Evolutionary conservation across 257 asterid species (phyloP).

Genomic region (Leonotis leonurus): DNA sequence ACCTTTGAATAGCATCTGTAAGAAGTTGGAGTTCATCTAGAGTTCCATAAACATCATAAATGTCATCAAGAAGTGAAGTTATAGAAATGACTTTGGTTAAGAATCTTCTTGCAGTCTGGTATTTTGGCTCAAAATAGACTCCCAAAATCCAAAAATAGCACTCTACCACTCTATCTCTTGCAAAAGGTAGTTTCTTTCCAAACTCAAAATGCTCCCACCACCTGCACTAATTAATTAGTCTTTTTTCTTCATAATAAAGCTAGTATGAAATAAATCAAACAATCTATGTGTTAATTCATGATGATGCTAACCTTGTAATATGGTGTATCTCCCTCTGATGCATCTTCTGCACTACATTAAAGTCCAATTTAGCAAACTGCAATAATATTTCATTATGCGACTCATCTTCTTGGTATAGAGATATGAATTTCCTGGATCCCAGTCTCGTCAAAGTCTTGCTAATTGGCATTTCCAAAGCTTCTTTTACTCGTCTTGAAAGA

Average conservation of each 20-base stretch:
- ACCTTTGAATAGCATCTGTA: background rate
- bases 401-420: background rate
- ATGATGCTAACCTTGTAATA: constrained; percentile 18
- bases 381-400: background rate
- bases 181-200: constrained; percentile 4
- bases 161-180: constrained; percentile 36
- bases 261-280: background rate
- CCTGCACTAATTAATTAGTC: constrained; percentile 1
- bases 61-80: background rate
- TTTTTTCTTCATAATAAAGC: background rate
- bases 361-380: constrained; percentile 1
- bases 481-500: background rate
- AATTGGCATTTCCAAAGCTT: constrained; percentile 26
- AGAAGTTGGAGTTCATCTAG: background rate
- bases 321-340: constrained; percentile 19
- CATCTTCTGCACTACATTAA: constrained; percentile 15
- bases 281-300: background rate
- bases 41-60: background rate
- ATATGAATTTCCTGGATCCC: background rate
- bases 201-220: constrained; percentile 34
- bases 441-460: constrained; percentile 8
- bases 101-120: constrained; percentile 4
- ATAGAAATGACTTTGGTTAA: background rate
- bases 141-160: constrained; percentile 27
- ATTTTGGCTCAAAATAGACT: constrained; percentile 29